These are phyloP conservation scores for Chaetoceros tenuissimus DNA, from an alignment of 108 stramenopile genomes.

Conservation along the genomic window DNA sequence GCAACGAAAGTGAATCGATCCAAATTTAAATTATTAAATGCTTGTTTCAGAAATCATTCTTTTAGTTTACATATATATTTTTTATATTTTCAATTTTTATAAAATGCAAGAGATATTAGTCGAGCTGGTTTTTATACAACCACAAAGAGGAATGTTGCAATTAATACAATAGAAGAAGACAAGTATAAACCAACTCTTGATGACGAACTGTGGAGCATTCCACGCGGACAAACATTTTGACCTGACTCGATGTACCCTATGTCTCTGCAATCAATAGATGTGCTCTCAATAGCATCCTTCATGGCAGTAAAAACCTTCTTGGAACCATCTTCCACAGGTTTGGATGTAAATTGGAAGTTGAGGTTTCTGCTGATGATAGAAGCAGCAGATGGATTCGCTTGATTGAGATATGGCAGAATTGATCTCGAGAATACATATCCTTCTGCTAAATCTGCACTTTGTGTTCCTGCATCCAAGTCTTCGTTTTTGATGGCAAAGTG, in stretches of 20 bases:
- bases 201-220: too few species aligned
- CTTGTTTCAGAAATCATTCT: too few species aligned
- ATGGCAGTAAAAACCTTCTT: constrained; percentile 14
- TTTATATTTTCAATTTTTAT: too few species aligned
- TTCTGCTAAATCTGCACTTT: constrained; percentile 19
- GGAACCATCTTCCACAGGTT: constrained; percentile 14
- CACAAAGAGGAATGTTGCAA: too few species aligned
- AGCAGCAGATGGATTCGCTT: constrained; percentile 36
- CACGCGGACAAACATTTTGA: too few species aligned
- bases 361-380: constrained; percentile 25
- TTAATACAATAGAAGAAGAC: too few species aligned
- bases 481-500: constrained; percentile 15
- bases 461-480: constrained; percentile 3
- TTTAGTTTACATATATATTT: too few species aligned
- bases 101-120: too few species aligned
- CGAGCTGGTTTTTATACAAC: too few species aligned
- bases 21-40: too few species aligned
- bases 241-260: constrained; percentile 24
- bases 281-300: constrained; percentile 16
- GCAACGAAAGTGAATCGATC: too few species aligned
- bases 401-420: constrained; percentile 48
- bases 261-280: constrained; percentile 28
- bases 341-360: constrained; percentile 7
- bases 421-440: constrained; percentile 51
- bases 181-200: too few species aligned